Evolutionary conservation across 2,329 filamentous ascomycete species (phyloP), one percentile per base, ranked within the genome.

Genomic region (Cladophialophora exuberans): DNA sequence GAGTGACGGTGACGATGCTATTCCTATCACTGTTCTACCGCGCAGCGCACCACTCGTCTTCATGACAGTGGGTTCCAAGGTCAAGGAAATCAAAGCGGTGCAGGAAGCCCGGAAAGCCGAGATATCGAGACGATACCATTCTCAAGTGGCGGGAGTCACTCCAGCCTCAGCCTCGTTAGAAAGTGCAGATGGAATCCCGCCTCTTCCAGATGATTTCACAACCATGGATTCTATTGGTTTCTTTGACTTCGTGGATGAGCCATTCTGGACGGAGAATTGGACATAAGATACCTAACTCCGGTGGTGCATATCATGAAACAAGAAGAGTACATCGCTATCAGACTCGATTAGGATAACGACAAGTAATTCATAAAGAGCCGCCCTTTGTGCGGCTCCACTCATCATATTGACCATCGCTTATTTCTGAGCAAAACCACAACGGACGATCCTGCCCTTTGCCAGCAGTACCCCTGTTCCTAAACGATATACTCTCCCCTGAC

Each of bases 51-150:
- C 52, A 6, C 35, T 41, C 3, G 11, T 54, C 17, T 54, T 49
- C 35, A 15, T 49, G 38, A 49, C 45, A 15, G 17, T 54, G 13
- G 17, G 33, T 4, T 18, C 43, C 1, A 54, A 42, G 38, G 25
- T 54, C 11, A 44, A 41, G 35, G 38, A 54, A 15, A 26, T 54
- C 15, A 54, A 50, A 35, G 45, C 44, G 7, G 43, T 46, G 13
- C 52, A 54, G 4, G 52, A 54, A 25, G 52, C 52, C 2, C 35
- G 30, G 26, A 41, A 36, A 22, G 35, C 52, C 11, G 52, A 49
- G 3, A 31, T 38, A 10, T 17, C 45, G 0, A 38, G 45, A 20
- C 20, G 18, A 25, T 22, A 11, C 10, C 38, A 41, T n/a, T n/a
- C n/a, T n/a, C n/a, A n/a, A n/a, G n/a, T n/a, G 20, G 15, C 17